Percentiles rank a stretch among this genome's conserved stretches.
phyloP scores from a whole-genome alignment of 2,329 filamentous ascomycete species.

The Emergomyces pasteurianus region DNA sequence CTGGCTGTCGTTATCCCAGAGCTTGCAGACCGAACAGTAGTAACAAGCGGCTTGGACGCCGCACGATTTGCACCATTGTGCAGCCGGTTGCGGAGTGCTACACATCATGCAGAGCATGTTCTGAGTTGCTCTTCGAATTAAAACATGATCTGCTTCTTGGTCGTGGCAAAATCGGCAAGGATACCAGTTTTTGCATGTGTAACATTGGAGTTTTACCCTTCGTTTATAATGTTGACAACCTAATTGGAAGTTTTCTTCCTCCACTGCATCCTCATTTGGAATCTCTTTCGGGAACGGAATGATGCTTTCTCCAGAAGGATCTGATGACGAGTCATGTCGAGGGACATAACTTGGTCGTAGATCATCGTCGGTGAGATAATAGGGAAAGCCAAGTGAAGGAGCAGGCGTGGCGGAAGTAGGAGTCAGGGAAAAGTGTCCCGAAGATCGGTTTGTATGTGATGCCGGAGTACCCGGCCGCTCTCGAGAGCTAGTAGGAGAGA shows the following conservation, averaged over 20 bases:
- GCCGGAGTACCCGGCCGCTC: conserved; percentile 21
- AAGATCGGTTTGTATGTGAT: conserved; percentile 19
- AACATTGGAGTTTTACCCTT: conserved; percentile 93
- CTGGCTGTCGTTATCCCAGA: conserved; percentile 87
- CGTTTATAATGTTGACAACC: conserved; percentile 90
- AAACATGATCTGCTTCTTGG: conserved; percentile 60
- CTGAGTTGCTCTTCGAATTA: conserved; percentile 72
- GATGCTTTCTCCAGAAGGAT: conserved; percentile 5
- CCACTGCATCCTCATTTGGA: conserved; percentile 38
- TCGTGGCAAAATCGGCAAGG: conserved; percentile 94
- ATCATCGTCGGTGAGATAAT: conserved; percentile 42
- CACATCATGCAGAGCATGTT: conserved; percentile 99
- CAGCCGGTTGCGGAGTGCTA: conserved; percentile 68
- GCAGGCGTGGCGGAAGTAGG: conserved; percentile 18
- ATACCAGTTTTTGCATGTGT: conserved; percentile 81
- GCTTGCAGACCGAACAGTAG: conserved; percentile 87
- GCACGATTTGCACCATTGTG: conserved; percentile 66
- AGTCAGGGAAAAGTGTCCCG: conserved; percentile 19
- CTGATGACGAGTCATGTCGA: conserved; percentile 13
- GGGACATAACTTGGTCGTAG: conserved; percentile 56
- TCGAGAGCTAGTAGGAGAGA: conserved; percentile 16
- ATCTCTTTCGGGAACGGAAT: conserved; percentile 23
- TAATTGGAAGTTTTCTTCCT: conserved; percentile 44
- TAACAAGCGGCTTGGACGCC: conserved; percentile 70
- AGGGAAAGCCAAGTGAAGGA: conserved; percentile 20